Base-by-base conservation (phyloP, 306 rosid genomes). In the Trifolium repens region DNA sequence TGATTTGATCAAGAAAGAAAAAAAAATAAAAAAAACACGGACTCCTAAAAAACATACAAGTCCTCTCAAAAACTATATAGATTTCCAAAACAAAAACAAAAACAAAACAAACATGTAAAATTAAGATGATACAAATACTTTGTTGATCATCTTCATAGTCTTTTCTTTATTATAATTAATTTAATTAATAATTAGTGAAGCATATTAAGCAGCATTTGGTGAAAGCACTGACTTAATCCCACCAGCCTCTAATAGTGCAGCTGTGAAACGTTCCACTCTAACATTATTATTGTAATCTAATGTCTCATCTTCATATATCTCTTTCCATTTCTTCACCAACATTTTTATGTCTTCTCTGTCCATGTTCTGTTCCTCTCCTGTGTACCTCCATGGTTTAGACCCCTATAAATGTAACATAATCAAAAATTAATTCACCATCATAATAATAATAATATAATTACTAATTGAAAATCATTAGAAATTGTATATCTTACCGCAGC, bases 311-410 rank as follows among this genome's bases (percentile, higher is more conserved):
- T 86, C 79, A 35, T 91, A 87, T 0, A 91, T 77, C 0, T 93
- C 97, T 93, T 93, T 67, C 98, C 97, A 93, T 46, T 87, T 91
- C 74, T 83, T 67, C 52, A 93, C 92, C 5, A 93, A 27, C 80
- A 84, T 83, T 78, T 93, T 88, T 0, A 93, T 87, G 26, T 93
- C 98, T 77, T 89, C 90, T 59, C 96, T 85, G 0, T 91, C 85
- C 98, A 93, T 93, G 81, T 89, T 93, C 73, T 84, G 76, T 40
- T 88, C 98, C 52, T 87, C 67, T 7, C 98, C 96, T 0, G 93
- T 93, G 71, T 69, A 93, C 84, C 92, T 93, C 96, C 98, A 93
- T 0, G 98, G 98, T 82, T 93, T 93, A 7, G 97, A 93, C 0
- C 97, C 98, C 96, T 93, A 43, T 5, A 3, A 0, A 0, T 39